These are phyloP conservation scores for Dendrobium catenatum DNA, from an alignment of 106 monocot species.

Conservation along the genomic window DNA sequence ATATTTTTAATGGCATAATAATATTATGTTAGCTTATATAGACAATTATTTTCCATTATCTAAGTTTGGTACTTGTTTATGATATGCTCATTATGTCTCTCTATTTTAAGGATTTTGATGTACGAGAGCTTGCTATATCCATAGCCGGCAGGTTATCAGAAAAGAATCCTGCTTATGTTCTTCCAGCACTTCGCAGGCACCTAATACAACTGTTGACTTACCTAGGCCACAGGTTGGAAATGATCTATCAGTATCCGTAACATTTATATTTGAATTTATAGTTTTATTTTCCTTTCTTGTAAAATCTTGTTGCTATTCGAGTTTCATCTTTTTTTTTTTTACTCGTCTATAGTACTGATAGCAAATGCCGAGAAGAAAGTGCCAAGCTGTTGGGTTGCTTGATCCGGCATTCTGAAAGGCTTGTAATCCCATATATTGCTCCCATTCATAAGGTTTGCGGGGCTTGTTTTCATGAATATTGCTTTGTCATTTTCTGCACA, in stretches of 20 bases:
- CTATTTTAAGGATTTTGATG: constrained; percentile 61
- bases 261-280: not conserved
- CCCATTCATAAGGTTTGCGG: constrained; percentile 89
- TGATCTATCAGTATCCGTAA: not conserved
- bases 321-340: not conserved
- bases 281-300: not conserved
- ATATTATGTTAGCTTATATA: not conserved
- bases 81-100: not conserved
- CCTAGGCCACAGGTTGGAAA: constrained; percentile 74
- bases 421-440: constrained; percentile 88
- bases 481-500: constrained; percentile 6
- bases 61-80: not conserved
- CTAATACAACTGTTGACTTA: constrained; percentile 85
- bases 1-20: not conserved
- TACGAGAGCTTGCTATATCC: constrained; percentile 76
- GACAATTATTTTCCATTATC: not conserved
- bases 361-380: constrained; percentile 96
- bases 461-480: not conserved
- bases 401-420: constrained; percentile 73
- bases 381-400: constrained; percentile 83
- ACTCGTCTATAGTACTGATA: constrained; percentile 63
- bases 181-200: constrained; percentile 91
- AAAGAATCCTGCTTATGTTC: constrained; percentile 98
- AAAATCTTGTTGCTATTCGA: not conserved
- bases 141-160: constrained; percentile 90